phyloP scores from a whole-genome alignment of 2,329 filamentous ascomycete genomes.

The Atkinsonella texensis region DNA sequence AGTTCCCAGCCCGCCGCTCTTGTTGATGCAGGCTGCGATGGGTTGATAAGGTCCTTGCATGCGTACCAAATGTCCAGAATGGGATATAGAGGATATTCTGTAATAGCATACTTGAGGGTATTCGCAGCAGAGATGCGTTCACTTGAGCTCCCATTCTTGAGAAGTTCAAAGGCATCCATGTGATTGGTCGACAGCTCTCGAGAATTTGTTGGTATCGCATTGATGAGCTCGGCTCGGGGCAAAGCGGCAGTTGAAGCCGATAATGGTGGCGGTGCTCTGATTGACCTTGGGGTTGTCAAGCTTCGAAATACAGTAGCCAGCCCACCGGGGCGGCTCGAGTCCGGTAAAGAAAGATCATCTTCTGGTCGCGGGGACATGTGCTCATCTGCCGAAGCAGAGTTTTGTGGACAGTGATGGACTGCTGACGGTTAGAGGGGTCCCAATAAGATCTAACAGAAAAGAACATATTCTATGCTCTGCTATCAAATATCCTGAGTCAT shows the following conservation, averaged over 20 bases:
- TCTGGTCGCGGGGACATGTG: constrained; percentile 50
- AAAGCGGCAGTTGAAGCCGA: constrained; percentile 26
- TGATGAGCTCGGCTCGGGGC: constrained; percentile 32
- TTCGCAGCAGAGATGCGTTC: constrained; percentile 47
- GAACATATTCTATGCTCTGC: not conserved
- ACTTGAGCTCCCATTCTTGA: constrained; percentile 38
- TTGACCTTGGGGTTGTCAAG: constrained; percentile 42
- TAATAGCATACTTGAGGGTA: constrained; percentile 42
- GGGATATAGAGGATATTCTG: constrained; percentile 46
- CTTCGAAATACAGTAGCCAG: constrained; percentile 54
- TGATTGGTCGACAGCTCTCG: constrained; percentile 38
- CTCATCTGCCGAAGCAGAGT: constrained; percentile 20
- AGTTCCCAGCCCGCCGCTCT: constrained; percentile 54
- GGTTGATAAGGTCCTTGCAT: constrained; percentile 51
- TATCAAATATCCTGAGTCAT: not conserved
- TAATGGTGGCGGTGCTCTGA: constrained; percentile 35
- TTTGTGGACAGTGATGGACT: constrained; percentile 7
- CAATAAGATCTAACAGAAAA: not conserved
- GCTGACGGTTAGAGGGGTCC: not conserved
- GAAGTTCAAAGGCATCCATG: constrained; percentile 39
- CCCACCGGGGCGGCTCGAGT: constrained; percentile 42
- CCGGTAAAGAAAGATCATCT: constrained; percentile 43
- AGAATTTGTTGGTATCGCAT: constrained; percentile 26
- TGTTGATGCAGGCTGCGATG: constrained; percentile 38
- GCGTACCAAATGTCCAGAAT: constrained; percentile 54